Base-by-base conservation (phyloP, 2,329 filamentous ascomycete species). In the Penicillium sp. region DNA sequence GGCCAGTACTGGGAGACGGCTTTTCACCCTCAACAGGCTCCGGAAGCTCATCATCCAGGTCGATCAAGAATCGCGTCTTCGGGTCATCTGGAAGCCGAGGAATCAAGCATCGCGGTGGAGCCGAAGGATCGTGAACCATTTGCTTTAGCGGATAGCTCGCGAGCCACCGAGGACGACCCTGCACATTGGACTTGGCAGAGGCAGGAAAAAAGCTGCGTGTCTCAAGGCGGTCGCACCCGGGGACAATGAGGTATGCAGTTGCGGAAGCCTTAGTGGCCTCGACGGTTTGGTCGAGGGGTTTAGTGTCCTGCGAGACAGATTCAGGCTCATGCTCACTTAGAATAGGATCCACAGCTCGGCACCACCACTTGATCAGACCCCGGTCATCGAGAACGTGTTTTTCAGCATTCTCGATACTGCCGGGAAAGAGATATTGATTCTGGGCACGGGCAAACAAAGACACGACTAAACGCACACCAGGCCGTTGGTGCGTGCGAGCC, bases 321-420 rank as follows among this genome's bases (percentile, higher is more conserved):
- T 83, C 75, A 61, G 67, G 65, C 59, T 71, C 67, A 61, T 70
- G 75, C 62, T 71, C 81, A 70, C 68, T 78, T 11, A 96, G 75
- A 3, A 97, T 79, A 0, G 90, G 89, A 68, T 97, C 89, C 13
- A 97, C 77, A 11, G 93, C 90, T 16, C 86, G 88, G 70, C 92
- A 96, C 95, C 95, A 99, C 95, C 95, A 99, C 68, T 88, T 91
- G 21, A 99, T 90, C 51, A 99, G 79, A 0, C 90, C 91, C 31
- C 92, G 83, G 68, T 99, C 95, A 67, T 96, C 91, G 9, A 98
- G 79, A 0, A 99, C 89, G 77, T 99, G 95, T 71, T 99, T 99
- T 2, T 85, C 84, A 19, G 77, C 75, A 71, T 97, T 93, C 58
- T 96, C 88, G 39, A 92, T 86, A 68, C 93, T 98, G 0, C 91